Evolutionary conservation across 2,329 filamentous ascomycete genomes (phyloP), one percentile per base, ranked within the genome.

Genomic region (Hypoxylon sp.): DNA sequence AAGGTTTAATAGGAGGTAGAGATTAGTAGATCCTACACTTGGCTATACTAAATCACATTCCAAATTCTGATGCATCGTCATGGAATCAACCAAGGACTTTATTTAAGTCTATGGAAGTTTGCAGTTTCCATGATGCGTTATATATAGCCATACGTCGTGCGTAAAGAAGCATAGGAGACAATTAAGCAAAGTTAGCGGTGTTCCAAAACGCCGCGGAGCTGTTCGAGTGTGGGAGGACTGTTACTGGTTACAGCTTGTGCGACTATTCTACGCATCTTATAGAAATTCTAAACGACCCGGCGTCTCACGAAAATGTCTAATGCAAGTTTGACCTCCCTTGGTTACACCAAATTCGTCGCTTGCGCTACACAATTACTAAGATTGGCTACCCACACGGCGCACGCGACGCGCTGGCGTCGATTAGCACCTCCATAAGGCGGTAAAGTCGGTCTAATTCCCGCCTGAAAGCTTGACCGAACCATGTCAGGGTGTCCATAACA

Each of bases 311-410:
- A 46, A n/a, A 51, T 55, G 13, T 14, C 19, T 36, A 57, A 56
- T 43, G 58, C 45, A 63, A 30, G 64, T 70, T 63, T 70, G 64
- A 52, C 32, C 34, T 30, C 28, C 28, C 4, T 30, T 57, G 2
- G 64, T 67, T 70, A 63, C 64, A 70, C 61, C 1, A 30, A 56
- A 56, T 59, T n/a, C 41, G 41, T 38, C 46, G 25, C 36, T 59
- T 62, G 45, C 34, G 30, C 28, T 21, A 21, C 28, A 23, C 38
- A 50, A 23, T 14, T 36, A 25, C 21, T 32, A 36, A 28, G 13
- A 21, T 28, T 11, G 25, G 28, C 19, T 51, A 59, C 14, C 9
- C 23, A 32, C 21, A 34, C n/a, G 28, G 28, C 10, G 38, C 58
- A 62, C 55, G 62, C 61, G 62, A 65, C 58, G 65, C 60, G 65